Evolutionary conservation across 352 stramenopile genomes (phyloP), one percentile per base, ranked within the genome.

Genomic region (Phytophthora cryptogea): DNA sequence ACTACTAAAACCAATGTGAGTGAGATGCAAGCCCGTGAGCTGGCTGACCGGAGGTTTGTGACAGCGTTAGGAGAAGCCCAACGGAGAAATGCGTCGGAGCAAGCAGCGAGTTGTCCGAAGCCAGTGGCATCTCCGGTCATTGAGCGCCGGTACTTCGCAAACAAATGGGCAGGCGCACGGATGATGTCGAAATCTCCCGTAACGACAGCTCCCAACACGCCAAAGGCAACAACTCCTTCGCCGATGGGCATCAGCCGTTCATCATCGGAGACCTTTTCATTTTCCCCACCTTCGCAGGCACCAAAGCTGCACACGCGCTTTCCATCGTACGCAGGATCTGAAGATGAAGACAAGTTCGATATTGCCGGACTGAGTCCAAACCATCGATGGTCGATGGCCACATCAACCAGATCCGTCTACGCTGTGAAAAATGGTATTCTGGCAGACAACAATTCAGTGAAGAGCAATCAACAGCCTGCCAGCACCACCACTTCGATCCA

Each of bases 401-500:
- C 31, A 16, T 41, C 49, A 47, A 35, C n/a, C 4, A 26, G 28
- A 30, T 9, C 27, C 23, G 50, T 61, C 17, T 70, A 62, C 32
- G 56, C 50, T 14, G 30, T 64, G 13, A 64, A 64, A 53, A 60
- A 52, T 47, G 56, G 57, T 7, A 45, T 62, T 53, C 49, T 55
- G 5, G 27, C 46, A 26, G 39, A 60, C 11, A 58, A 66, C 26
- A 60, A 48, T 23, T 33, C 14, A 23, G 27, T 8, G 45, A 66
- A 54, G 32, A 51, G 55, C 9, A 84, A 82, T 44, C 69, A 86
- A 51, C 63, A 68, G 16, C 27, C 55, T 8, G 54, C 63, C 14
- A 30, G n/a, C 31, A 53, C 20, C 8, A 42, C 8, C 13, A 20
- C 50, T 14, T 33, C 31, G 8, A 9, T 49, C 54, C 47, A 51